phyloP scores from a whole-genome alignment of 2,329 filamentous ascomycete genomes.

The Alternaria consortialis region DNA sequence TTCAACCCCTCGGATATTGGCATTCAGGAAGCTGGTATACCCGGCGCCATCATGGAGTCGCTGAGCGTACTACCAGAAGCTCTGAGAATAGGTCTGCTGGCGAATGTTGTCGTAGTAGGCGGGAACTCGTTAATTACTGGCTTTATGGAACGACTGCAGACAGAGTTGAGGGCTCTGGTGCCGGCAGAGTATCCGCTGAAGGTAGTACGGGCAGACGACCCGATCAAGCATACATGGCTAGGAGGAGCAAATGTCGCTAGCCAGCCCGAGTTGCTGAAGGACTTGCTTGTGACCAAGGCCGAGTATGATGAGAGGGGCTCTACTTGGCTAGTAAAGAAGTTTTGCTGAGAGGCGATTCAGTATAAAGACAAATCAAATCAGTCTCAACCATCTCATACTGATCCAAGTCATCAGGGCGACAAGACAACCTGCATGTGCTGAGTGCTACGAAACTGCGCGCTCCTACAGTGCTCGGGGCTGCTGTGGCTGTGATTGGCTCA shows the following conservation, averaged over 20 bases:
- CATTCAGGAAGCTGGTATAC: slow-evolving; percentile 81
- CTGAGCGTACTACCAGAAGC: slow-evolving; percentile 79
- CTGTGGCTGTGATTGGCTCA: slow-evolving; percentile 32
- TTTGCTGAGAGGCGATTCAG: slow-evolving; percentile 53
- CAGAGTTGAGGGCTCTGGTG: slow-evolving; percentile 70
- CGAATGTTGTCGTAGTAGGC: slow-evolving; percentile 88
- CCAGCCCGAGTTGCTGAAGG: slow-evolving; percentile 70
- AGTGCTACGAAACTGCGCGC: background rate
- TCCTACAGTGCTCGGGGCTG: slow-evolving; percentile 20
- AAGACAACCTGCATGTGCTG: too few relatives aligned
- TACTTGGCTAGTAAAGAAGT: slow-evolving; percentile 77
- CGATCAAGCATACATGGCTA: slow-evolving; percentile 82
- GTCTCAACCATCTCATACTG: background rate
- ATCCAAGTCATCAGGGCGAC: background rate
- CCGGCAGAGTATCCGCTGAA: slow-evolving; percentile 45
- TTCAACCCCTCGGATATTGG: slow-evolving; percentile 89
- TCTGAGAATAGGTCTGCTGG: slow-evolving; percentile 81
- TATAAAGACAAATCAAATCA: background rate
- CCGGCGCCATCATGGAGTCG: slow-evolving; percentile 83
- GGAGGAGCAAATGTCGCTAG: slow-evolving; percentile 82
- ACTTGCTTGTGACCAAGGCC: slow-evolving; percentile 79
- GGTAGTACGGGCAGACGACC: slow-evolving; percentile 70
- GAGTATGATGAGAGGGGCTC: slow-evolving; percentile 89
- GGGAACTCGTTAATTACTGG: slow-evolving; percentile 83
- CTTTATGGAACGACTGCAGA: slow-evolving; percentile 79